These are phyloP conservation scores for Hydnum rufescens DNA, from an alignment of 768 basidiomycete species.

Conservation along the genomic window DNA sequence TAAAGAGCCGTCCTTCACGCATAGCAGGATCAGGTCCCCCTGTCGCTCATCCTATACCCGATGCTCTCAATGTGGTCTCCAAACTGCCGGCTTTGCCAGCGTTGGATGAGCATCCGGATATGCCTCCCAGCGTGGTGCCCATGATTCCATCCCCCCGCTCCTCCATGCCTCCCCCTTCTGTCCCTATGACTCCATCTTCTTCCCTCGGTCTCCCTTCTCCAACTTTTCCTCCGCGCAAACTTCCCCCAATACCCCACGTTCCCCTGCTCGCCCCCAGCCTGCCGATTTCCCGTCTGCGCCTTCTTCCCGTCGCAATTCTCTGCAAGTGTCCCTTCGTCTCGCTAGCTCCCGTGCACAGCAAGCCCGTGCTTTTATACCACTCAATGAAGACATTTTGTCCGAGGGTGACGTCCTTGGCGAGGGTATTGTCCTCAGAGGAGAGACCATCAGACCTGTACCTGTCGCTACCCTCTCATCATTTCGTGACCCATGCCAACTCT, in stretches of 20 bases:
- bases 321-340: constrained; percentile 10
- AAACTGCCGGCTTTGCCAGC: background rate
- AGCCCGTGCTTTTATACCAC: constrained; percentile 9
- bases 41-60: too few species aligned
- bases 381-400: constrained; percentile 39
- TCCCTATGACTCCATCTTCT: constrained; percentile 2
- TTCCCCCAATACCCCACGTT: constrained; percentile 1
- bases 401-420: constrained; percentile 59
- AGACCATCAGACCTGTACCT: constrained; percentile 30
- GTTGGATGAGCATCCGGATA: background rate
- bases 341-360: background rate
- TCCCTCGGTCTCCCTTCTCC: constrained; percentile 2
- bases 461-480: constrained; percentile 27
- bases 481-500: constrained; percentile 7
- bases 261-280: constrained; percentile 3
- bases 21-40: too few species aligned
- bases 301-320: constrained; percentile 8
- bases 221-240: constrained; percentile 3
- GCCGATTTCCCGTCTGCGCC: constrained; percentile 2
- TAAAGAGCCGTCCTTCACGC: background rate
- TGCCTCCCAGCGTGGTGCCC: constrained; percentile 8
- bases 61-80: too few species aligned
- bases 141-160: constrained; percentile 3
- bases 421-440: constrained; percentile 43
- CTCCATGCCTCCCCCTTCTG: constrained; percentile 1